These are phyloP conservation scores for Cladophialophora exuberans DNA, from an alignment of 2,329 filamentous ascomycete species.

Conservation along the genomic window DNA sequence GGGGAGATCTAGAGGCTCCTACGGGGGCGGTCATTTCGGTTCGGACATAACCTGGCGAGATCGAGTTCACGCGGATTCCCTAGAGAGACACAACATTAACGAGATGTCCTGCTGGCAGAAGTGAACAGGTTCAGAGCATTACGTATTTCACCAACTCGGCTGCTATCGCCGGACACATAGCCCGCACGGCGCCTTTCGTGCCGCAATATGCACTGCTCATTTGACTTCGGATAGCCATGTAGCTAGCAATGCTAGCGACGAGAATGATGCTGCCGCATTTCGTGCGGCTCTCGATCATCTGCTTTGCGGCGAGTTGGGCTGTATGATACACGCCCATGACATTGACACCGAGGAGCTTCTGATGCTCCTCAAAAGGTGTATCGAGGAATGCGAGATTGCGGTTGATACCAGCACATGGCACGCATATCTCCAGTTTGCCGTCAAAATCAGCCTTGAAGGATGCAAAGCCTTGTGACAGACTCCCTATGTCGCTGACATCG, in stretches of 20 bases:
- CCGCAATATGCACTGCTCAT: conserved; percentile 53
- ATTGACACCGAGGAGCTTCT: conserved; percentile 49
- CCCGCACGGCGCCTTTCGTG: conserved; percentile 52
- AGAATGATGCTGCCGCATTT: conserved; percentile 57
- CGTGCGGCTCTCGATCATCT: conserved; percentile 56
- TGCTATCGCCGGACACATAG: conserved; percentile 53
- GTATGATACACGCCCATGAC: conserved; percentile 51
- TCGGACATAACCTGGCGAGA: conserved; percentile 47
- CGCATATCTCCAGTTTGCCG: conserved; percentile 48
- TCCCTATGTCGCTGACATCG: conserved; percentile 44
- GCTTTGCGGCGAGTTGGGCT: conserved; percentile 53
- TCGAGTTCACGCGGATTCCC: conserved; percentile 48
- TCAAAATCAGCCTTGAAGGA: conserved; percentile 41
- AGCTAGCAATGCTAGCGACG: conserved; percentile 57
- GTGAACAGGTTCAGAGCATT: conserved; percentile 8
- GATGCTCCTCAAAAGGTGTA: conserved; percentile 47
- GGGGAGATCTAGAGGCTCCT: background rate
- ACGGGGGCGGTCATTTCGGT: conserved; percentile 41
- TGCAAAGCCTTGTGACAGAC: conserved; percentile 39
- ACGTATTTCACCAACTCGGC: conserved; percentile 47
- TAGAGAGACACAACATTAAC: conserved; percentile 25
- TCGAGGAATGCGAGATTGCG: conserved; percentile 50
- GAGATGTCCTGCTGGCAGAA: background rate
- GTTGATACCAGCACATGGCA: conserved; percentile 52
- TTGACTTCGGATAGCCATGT: conserved; percentile 56